Conservation (phyloP, 305 asterid species). For the Solanum hybrid region DNA sequence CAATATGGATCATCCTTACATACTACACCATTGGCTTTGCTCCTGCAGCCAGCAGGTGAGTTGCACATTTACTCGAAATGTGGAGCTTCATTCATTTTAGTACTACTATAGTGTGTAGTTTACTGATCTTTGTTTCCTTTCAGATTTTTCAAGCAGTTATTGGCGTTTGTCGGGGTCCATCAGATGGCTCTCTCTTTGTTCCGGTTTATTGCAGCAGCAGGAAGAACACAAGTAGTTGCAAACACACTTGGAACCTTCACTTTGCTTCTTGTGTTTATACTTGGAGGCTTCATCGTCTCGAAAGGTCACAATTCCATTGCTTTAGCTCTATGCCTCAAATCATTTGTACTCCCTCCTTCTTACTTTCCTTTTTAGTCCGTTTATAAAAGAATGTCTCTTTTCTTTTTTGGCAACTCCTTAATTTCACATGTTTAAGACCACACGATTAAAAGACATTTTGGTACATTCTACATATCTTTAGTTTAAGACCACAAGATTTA, state of each 20-base stretch:
- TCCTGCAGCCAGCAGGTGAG: slow-evolving; percentile 55
- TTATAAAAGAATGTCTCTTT: neutral
- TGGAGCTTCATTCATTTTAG: neutral
- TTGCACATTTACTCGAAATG: neutral
- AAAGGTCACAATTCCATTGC: slow-evolving; percentile 31
- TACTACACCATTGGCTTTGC: slow-evolving; percentile 81
- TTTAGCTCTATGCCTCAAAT: neutral
- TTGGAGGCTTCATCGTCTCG: slow-evolving; percentile 72
- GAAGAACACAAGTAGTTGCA: slow-evolving; percentile 62
- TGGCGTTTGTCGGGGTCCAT: slow-evolving; percentile 55
- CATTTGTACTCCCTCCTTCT: neutral
- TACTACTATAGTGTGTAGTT: neutral
- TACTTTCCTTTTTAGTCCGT: neutral
- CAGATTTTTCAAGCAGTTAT: slow-evolving; percentile 61
- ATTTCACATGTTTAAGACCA: neutral
- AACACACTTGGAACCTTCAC: slow-evolving; percentile 61
- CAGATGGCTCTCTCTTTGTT: slow-evolving; percentile 74
- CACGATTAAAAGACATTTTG: neutral
- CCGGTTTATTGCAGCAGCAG: slow-evolving; percentile 70
- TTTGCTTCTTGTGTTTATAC: slow-evolving; percentile 47
- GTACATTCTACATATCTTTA: neutral
- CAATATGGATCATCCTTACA: slow-evolving; percentile 53
- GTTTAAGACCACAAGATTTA: neutral
- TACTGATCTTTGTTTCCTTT: slow-evolving; percentile 8
- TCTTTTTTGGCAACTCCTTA: neutral